Percentiles rank a stretch among this genome's conserved stretches.
These are phyloP conservation scores for Carex sylvatica DNA, from an alignment of 202 grass and related monocot genomes.

Conservation along the genomic window DNA sequence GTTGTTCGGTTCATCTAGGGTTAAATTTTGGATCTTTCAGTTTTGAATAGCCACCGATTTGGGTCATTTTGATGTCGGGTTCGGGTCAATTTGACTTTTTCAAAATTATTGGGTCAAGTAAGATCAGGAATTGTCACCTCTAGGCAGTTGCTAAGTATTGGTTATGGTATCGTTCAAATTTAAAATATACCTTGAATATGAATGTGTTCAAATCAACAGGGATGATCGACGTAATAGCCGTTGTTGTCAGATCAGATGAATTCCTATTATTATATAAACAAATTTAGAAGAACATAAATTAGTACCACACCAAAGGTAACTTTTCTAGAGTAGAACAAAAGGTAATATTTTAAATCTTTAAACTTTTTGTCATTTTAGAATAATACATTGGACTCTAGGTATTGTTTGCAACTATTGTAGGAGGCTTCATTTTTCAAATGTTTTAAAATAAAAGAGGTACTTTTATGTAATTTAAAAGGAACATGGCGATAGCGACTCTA, in stretches of 20 bases:
- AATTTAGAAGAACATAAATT: conserved; percentile 20
- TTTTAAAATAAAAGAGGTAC: background rate
- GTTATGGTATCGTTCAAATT: background rate
- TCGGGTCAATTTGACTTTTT: too few relatives aligned
- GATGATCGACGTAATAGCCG: conserved; percentile 59
- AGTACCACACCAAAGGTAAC: background rate
- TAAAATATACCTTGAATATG: conserved; percentile 66
- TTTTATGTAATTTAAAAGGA: background rate
- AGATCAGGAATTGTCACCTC: background rate
- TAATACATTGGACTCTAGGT: background rate
- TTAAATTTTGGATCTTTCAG: background rate
- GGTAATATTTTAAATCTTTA: background rate
- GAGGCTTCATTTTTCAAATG: background rate
- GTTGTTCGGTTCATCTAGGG: background rate
- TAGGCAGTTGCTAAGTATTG: background rate
- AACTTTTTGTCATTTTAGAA: background rate
- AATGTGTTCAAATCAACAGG: conserved; percentile 93
- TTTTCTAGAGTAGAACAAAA: background rate
- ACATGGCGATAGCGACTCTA: background rate
- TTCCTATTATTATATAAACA: conserved; percentile 47
- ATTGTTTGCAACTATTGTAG: background rate
- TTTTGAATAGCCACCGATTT: background rate
- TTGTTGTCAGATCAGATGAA: conserved; percentile 75
- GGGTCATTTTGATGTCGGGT: background rate
- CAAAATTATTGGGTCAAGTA: too few relatives aligned